These are phyloP conservation scores for Globisporangium spinosum DNA, from an alignment of 352 stramenopile genomes.

Conservation along the genomic window DNA sequence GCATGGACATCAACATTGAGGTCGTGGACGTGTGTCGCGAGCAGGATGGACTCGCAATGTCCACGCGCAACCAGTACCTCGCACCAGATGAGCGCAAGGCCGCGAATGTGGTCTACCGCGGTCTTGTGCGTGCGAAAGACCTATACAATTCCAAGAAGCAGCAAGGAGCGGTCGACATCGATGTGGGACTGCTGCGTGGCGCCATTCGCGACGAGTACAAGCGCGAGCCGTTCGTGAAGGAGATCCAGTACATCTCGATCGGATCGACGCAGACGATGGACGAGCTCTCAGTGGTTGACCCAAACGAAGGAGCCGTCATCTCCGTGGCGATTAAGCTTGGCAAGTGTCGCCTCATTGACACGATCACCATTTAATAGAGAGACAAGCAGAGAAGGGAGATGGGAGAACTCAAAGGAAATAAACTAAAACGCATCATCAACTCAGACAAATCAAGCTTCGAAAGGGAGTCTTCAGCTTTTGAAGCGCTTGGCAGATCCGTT, in stretches of 20 bases:
- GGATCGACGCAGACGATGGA: conserved; percentile 94
- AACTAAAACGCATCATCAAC: neutral
- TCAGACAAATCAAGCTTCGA: neutral
- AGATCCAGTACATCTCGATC: conserved; percentile 96
- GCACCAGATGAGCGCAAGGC: conserved; percentile 79
- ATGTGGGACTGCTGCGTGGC: conserved; percentile 31
- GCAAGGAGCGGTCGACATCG: conserved; percentile 19
- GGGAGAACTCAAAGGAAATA: conserved; percentile 3
- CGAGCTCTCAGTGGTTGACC: conserved; percentile 79
- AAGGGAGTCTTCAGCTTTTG: conserved; percentile 10
- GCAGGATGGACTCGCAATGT: conserved; percentile 95
- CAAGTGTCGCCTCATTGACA: conserved; percentile 97
- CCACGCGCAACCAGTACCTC: conserved; percentile 98
- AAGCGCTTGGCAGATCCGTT: conserved; percentile 11
- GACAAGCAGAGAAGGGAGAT: neutral
- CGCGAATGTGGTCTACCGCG: conserved; percentile 88
- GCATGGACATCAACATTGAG: conserved; percentile 92
- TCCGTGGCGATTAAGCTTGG: conserved; percentile 95
- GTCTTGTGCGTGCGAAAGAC: conserved; percentile 49
- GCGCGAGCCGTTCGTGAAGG: conserved; percentile 86
- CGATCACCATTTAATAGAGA: conserved; percentile 80
- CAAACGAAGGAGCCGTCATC: conserved; percentile 80
- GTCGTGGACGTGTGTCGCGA: conserved; percentile 93
- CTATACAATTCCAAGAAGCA: conserved; percentile 31
- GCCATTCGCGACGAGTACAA: conserved; percentile 57